Evolutionary conservation across 768 basidiomycete species (phyloP).

Genomic region (Boletus patriciae): DNA sequence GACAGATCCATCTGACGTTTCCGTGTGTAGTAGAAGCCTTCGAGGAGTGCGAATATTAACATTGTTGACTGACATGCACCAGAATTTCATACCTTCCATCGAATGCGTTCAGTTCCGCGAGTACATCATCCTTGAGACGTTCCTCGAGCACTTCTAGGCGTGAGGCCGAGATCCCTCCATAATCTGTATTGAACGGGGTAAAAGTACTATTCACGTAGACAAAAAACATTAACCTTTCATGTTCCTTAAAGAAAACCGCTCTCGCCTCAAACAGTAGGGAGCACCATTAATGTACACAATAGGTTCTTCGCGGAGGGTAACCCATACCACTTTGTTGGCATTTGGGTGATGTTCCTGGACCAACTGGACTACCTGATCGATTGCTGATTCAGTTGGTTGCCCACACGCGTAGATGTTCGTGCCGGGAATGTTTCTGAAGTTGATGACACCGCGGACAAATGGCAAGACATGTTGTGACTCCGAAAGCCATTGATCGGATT

Average conservation of each 20-base stretch:
- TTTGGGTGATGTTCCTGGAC: constrained; percentile 62
- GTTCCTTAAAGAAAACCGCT: constrained; percentile 85
- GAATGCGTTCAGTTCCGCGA: constrained; percentile 78
- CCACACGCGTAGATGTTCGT: constrained; percentile 90
- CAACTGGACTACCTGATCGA: constrained; percentile 71
- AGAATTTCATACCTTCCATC: constrained; percentile 65
- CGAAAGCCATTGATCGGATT: constrained; percentile 89
- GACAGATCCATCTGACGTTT: constrained; percentile 82
- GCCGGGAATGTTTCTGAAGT: constrained; percentile 82
- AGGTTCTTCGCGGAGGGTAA: constrained; percentile 91
- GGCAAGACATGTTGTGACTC: constrained; percentile 65
- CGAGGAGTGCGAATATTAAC: not conserved
- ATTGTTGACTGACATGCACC: not conserved
- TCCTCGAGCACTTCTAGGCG: constrained; percentile 91
- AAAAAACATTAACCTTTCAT: constrained; percentile 68
- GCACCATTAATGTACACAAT: constrained; percentile 91
- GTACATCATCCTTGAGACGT: constrained; percentile 82
- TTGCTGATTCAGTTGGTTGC: constrained; percentile 85
- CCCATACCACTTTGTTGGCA: constrained; percentile 75
- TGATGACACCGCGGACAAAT: constrained; percentile 88
- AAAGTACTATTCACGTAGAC: not conserved
- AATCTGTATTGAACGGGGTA: constrained; percentile 52
- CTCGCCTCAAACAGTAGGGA: constrained; percentile 86
- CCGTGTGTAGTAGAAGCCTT: constrained; percentile 86
- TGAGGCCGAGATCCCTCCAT: constrained; percentile 90